Evolutionary conservation across 1,284 basidiomycete species (phyloP), one percentile per base, ranked within the genome.

Genomic region (Leccinum brunneo-olivaceum): DNA sequence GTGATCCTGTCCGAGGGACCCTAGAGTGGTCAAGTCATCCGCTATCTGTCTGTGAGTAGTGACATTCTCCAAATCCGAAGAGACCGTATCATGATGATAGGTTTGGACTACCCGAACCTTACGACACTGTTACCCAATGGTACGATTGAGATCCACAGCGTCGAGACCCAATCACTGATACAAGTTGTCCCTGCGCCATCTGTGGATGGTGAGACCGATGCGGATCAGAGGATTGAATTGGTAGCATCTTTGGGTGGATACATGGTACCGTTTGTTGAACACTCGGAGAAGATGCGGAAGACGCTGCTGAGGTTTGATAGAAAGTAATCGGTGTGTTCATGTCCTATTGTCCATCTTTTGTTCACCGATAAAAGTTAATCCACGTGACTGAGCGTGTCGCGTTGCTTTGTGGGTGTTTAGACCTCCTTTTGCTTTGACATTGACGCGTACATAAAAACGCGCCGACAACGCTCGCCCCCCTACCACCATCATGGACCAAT

Each of bases 1-100:
- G 90, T 1, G 90, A 94, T 61, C 90, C 92, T 10, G 84, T 90
- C 8, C 75, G 92, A 34, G 90, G 90, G 2, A 93, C 91, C 2
- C 67, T 95, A 25, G 79, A 91, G 58, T 95, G 90, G 89, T 71
- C 77, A 1, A 74, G 71, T 35, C 81, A 93, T 66, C 89, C 91
- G 0, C 67, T 81, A 30, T 77, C 82, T 10, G 69, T 93, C 29
- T 81, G 90, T 92, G 54, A 57, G 85, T 73, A 12, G n/a, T 28
- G 16, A 34, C 35, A 5, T 32, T 27, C n/a, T 32, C 16, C n/a
- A 14, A 25, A 21, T 16, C 38, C 16, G 21, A 34, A 47, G 34
- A 40, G 21, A 49, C 41, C 33, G 5, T 11, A 8, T 45, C 19
- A 3, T 10, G n/a, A n/a, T 19, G 15, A 44, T 54, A 92, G 90